Conservation (phyloP, 2,329 filamentous ascomycete genomes). For the Alternaria conjuncta region DNA sequence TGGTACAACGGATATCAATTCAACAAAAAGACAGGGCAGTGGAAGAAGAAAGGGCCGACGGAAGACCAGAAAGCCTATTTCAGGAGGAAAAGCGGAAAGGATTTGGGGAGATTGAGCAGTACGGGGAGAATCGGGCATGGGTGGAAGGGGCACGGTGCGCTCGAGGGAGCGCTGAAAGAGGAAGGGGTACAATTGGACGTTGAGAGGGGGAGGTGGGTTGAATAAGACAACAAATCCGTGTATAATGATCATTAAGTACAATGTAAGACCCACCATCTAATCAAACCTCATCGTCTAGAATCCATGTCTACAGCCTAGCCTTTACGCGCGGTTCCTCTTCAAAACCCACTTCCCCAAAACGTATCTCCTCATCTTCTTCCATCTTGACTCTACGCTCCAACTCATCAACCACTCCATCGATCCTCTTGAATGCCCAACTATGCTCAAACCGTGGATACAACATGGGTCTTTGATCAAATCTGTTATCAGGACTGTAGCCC, state of each 20-base stretch:
- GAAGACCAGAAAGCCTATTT: background rate
- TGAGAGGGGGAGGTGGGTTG: background rate
- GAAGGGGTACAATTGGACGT: background rate
- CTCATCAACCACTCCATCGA: constrained; percentile 42
- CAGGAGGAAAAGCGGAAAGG: constrained; percentile 1
- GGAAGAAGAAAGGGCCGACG: constrained; percentile 16
- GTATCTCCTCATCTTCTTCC: background rate
- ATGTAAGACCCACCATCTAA: background rate
- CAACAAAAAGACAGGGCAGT: constrained; percentile 38
- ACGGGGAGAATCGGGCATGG: background rate
- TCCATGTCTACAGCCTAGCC: background rate
- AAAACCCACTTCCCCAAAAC: background rate
- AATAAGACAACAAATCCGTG: background rate
- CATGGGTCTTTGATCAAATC: constrained; percentile 57
- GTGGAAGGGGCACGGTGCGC: background rate
- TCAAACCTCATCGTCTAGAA: background rate
- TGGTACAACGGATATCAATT: constrained; percentile 55
- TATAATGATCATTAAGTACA: background rate
- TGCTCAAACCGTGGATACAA: constrained; percentile 53
- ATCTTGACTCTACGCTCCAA: constrained; percentile 21
- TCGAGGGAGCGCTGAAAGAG: background rate
- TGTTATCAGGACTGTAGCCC: constrained; percentile 63
- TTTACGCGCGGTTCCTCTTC: background rate
- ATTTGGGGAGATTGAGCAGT: background rate
- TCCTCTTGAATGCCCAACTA: constrained; percentile 47